Conservation (phyloP, 768 basidiomycete genomes). For the Phylloporus arenicola region DNA sequence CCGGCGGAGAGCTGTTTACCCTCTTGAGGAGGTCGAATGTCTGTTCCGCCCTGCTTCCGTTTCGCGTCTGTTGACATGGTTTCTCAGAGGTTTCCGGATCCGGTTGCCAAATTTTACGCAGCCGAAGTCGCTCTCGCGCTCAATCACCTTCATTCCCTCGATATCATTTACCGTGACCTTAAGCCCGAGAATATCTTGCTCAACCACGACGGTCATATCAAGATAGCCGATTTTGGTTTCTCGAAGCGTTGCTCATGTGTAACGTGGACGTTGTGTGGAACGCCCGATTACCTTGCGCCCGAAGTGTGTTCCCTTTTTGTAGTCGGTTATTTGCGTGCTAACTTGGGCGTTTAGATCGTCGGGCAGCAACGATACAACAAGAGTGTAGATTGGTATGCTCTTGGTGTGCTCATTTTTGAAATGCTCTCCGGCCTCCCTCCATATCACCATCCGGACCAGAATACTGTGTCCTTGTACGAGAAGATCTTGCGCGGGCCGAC, state of each 20-base stretch:
- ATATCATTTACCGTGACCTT: slow-evolving; percentile 95
- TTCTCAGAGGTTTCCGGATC: slow-evolving; percentile 83
- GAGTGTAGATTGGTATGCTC: slow-evolving; percentile 97
- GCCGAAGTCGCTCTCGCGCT: slow-evolving; percentile 93
- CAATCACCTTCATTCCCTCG: slow-evolving; percentile 77
- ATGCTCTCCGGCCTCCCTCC: slow-evolving; percentile 96
- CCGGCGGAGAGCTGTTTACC: slow-evolving; percentile 95
- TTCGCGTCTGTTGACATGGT: slow-evolving; percentile 6
- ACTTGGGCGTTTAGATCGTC: slow-evolving; percentile 49
- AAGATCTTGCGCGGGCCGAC: slow-evolving; percentile 77
- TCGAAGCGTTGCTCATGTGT: slow-evolving; percentile 83
- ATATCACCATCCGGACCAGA: slow-evolving; percentile 82
- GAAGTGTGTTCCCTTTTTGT: slow-evolving; percentile 51
- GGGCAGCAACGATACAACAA: slow-evolving; percentile 87
- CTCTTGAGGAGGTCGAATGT: slow-evolving; percentile 87
- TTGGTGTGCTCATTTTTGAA: slow-evolving; percentile 95
- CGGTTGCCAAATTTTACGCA: slow-evolving; percentile 96
- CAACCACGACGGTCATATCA: slow-evolving; percentile 93
- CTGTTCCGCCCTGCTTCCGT: slow-evolving; percentile 25
- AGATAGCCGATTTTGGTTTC: slow-evolving; percentile 95
- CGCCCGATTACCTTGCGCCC: slow-evolving; percentile 95
- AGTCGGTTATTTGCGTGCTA: slow-evolving; percentile 10
- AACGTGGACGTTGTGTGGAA: slow-evolving; percentile 95
- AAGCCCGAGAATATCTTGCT: slow-evolving; percentile 97
- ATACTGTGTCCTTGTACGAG: slow-evolving; percentile 86